A percentile compares a stretch with the other conserved stretches of the same genome.
These are phyloP conservation scores for Fomitopsis pinicola DNA, from an alignment of 1,284 basidiomycete genomes.

Conservation along the genomic window DNA sequence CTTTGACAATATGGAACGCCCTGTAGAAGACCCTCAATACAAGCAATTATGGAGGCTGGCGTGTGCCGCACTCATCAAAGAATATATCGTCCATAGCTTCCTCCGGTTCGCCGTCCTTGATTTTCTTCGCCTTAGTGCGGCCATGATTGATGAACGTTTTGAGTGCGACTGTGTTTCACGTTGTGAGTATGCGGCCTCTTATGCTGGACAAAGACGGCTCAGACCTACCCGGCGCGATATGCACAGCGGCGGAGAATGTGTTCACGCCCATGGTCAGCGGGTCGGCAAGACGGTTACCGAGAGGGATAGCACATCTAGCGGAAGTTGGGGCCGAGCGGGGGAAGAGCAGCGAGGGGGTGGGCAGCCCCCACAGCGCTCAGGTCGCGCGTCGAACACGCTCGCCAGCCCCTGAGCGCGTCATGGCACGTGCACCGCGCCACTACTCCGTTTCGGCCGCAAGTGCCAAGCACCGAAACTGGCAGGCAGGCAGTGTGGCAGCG, in stretches of 20 bases:
- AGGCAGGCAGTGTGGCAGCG: too few relatives aligned
- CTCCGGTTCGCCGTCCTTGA: conserved; percentile 31
- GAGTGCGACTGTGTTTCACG: conserved; percentile 32
- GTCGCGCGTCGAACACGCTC: conserved; percentile 1
- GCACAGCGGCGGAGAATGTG: conserved; percentile 42
- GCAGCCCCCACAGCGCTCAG: not conserved
- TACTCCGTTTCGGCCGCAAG: not conserved
- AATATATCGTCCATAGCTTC: conserved; percentile 55
- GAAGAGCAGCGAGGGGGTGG: not conserved
- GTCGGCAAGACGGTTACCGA: not conserved
- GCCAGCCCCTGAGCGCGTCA: conserved; percentile 1
- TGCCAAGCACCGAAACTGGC: too few relatives aligned
- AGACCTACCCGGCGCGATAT: conserved; percentile 42
- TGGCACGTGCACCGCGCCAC: conserved; percentile 6
- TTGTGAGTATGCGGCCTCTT: not conserved
- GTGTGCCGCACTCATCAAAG: conserved; percentile 47
- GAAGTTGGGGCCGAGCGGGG: not conserved
- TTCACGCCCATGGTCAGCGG: conserved; percentile 42
- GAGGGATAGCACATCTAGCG: not conserved
- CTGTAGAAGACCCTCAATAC: conserved; percentile 25
- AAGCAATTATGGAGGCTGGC: not conserved
- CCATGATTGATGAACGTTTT: conserved; percentile 63
- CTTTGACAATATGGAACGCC: conserved; percentile 65
- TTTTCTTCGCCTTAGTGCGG: conserved; percentile 40
- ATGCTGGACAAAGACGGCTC: conserved; percentile 2